Conservation (phyloP, 1,139 yeast genomes). For the Yamadazyma kanchanaburiensis region DNA sequence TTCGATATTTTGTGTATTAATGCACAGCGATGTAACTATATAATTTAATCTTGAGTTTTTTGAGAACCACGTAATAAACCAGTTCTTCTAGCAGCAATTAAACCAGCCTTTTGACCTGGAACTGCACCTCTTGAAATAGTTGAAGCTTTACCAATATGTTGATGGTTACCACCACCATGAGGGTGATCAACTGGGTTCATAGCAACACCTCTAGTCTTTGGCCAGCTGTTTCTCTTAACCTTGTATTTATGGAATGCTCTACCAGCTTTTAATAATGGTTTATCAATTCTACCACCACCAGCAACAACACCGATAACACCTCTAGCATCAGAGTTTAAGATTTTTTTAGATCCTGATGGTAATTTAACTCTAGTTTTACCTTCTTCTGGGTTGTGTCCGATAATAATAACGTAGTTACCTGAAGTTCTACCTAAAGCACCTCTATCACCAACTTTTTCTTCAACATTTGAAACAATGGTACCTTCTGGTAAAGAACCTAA, state of each 20-base stretch:
- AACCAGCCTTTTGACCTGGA: constrained; percentile 99
- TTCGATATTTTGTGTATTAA: no score
- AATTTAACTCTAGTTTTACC: constrained; percentile 98
- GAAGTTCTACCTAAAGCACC: constrained; percentile 99
- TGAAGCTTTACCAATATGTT: constrained; percentile 99
- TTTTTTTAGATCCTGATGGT: constrained; percentile 98
- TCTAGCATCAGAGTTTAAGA: constrained; percentile 93
- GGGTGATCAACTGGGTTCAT: constrained; percentile 99
- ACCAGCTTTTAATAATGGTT: constrained; percentile 99
- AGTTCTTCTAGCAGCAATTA: constrained; percentile 99
- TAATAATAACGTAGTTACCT: constrained; percentile 98
- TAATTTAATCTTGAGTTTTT: constrained; percentile 76
- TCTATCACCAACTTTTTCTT: constrained; percentile 99
- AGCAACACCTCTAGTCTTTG: constrained; percentile 99
- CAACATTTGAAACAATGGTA: constrained; percentile 97
- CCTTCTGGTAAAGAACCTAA: constrained; percentile 98
- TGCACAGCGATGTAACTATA: no score
- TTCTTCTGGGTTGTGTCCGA: constrained; percentile 99
- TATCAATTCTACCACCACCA: constrained; percentile 99
- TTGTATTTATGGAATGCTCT: constrained; percentile 99
- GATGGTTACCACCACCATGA: constrained; percentile 99
- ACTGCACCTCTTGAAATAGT: constrained; percentile 99
- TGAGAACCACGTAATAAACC: constrained; percentile 99
- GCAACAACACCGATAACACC: constrained; percentile 99
- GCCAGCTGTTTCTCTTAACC: constrained; percentile 99